phyloP scores from a whole-genome alignment of 1,139 yeast genomes.

The Hemisphaericaspora xylanilytica region DNA sequence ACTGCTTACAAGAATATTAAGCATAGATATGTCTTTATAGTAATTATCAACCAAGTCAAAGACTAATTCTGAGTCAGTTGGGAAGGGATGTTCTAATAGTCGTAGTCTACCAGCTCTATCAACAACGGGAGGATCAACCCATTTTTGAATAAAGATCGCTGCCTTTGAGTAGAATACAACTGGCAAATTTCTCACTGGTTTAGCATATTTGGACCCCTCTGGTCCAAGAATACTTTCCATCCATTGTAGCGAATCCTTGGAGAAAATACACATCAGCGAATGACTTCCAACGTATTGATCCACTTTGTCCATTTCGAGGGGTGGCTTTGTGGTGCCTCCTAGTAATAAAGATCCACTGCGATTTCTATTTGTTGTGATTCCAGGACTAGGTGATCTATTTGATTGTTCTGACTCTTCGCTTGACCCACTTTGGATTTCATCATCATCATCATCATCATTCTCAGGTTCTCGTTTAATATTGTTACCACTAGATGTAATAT shows the following conservation, averaged over 20 bases:
- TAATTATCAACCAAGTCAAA: slow-evolving; percentile 23
- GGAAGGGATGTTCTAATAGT: slow-evolving; percentile 28
- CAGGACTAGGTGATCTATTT: not conserved
- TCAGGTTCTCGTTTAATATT: not conserved
- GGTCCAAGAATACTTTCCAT: slow-evolving; percentile 28
- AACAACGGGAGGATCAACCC: slow-evolving; percentile 35
- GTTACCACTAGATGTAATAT: not conserved
- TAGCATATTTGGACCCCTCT: slow-evolving; percentile 20
- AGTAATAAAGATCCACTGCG: slow-evolving; percentile 1
- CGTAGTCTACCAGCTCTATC: slow-evolving; percentile 20
- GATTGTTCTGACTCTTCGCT: not conserved
- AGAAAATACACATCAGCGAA: slow-evolving; percentile 37
- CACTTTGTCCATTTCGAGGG: slow-evolving; percentile 5
- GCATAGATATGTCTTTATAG: slow-evolving; percentile 16
- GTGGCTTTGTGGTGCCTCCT: no score
- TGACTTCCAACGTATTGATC: slow-evolving; percentile 38
- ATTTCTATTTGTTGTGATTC: not conserved
- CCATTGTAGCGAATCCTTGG: slow-evolving; percentile 36
- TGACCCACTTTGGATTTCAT: slow-evolving; percentile 3
- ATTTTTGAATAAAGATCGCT: slow-evolving; percentile 22
- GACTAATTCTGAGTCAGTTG: slow-evolving; percentile 23
- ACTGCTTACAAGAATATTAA: slow-evolving; percentile 17
- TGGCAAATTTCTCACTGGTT: slow-evolving; percentile 35
- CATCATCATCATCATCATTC: slow-evolving; percentile 7
- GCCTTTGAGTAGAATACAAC: slow-evolving; percentile 22